Evolutionary conservation across 202 grass and related monocot species (phyloP).

Genomic region (Brachypodium distachyon): DNA sequence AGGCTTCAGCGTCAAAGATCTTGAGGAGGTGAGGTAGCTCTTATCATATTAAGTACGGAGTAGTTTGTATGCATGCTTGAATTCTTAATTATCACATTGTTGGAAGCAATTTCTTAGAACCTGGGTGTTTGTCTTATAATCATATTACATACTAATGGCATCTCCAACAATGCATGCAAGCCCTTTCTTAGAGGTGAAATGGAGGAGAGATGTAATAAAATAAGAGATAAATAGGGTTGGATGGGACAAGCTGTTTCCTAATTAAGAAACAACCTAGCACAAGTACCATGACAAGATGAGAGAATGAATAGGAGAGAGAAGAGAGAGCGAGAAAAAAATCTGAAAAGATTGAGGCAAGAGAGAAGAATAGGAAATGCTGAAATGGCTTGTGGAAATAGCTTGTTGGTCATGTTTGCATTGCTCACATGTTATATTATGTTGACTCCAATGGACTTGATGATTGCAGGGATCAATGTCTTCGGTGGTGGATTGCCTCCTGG

Average conservation of each 20-base stretch:
- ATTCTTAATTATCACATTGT: not conserved
- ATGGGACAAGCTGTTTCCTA: too few relatives aligned
- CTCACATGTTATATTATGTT: constrained; percentile 9
- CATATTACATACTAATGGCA: not conserved
- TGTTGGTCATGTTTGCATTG: not conserved
- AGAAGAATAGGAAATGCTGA: too few relatives aligned
- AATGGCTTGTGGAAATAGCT: too few relatives aligned
- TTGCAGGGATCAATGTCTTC: constrained; percentile 72
- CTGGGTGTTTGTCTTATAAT: not conserved
- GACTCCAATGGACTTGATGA: not conserved
- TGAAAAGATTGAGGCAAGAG: too few relatives aligned
- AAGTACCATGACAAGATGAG: too few relatives aligned
- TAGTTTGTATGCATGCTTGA: not conserved
- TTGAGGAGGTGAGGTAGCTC: constrained; percentile 60
- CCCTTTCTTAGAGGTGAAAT: too few relatives aligned
- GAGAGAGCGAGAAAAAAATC: too few relatives aligned
- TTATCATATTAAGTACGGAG: not conserved
- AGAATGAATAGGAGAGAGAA: too few relatives aligned
- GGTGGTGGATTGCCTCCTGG: constrained; percentile 81
- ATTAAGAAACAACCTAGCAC: too few relatives aligned
- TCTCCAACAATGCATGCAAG: too few relatives aligned
- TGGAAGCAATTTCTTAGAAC: not conserved
- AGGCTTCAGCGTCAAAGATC: constrained; percentile 63
- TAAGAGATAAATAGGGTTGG: too few relatives aligned
- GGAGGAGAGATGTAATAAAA: too few relatives aligned